Evolutionary conservation across 2,329 filamentous ascomycete genomes (phyloP).

Genomic region (Blumeriella jaapii): DNA sequence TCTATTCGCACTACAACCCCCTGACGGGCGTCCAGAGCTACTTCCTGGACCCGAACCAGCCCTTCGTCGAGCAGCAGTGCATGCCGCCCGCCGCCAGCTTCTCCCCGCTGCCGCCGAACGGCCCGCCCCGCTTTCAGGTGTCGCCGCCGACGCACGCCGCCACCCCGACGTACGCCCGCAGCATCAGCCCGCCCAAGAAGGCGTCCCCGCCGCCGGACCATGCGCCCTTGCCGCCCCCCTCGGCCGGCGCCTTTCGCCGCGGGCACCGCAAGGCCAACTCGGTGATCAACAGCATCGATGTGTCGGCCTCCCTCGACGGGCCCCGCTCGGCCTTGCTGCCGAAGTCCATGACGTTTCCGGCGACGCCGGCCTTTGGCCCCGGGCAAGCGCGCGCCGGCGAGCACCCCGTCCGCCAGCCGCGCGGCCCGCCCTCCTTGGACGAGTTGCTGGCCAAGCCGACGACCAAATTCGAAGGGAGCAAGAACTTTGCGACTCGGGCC

Average conservation of each 20-base stretch:
- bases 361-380: slow-evolving; percentile 81
- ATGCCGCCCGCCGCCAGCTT: slow-evolving; percentile 28
- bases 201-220: slow-evolving; percentile 59
- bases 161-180: slow-evolving; percentile 43
- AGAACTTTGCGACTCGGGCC: slow-evolving; percentile 92
- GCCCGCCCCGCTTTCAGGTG: slow-evolving; percentile 65
- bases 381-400: slow-evolving; percentile 89
- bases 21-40: slow-evolving; percentile 75
- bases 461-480: slow-evolving; percentile 85
- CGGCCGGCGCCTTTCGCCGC: slow-evolving; percentile 83
- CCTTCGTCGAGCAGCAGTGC: slow-evolving; percentile 31
- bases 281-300: slow-evolving; percentile 31
- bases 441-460: slow-evolving; percentile 86
- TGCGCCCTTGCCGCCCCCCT: slow-evolving; percentile 71
- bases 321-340: slow-evolving; percentile 53
- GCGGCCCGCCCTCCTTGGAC: slow-evolving; percentile 81
- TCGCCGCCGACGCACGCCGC: slow-evolving; percentile 61
- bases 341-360: slow-evolving; percentile 69
- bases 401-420: slow-evolving; percentile 86
- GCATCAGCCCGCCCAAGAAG: slow-evolving; percentile 54
- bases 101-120: slow-evolving; percentile 40
- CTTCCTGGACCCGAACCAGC: slow-evolving; percentile 40
- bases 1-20: slow-evolving; percentile 78
- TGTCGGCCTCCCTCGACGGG: slow-evolving; percentile 20
- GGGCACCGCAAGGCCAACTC: slow-evolving; percentile 87